A percentile compares a stretch with the other conserved stretches of the same genome.
Conservation (phyloP, 2,329 filamentous ascomycete species). For the Mollisia scopiformis region DNA sequence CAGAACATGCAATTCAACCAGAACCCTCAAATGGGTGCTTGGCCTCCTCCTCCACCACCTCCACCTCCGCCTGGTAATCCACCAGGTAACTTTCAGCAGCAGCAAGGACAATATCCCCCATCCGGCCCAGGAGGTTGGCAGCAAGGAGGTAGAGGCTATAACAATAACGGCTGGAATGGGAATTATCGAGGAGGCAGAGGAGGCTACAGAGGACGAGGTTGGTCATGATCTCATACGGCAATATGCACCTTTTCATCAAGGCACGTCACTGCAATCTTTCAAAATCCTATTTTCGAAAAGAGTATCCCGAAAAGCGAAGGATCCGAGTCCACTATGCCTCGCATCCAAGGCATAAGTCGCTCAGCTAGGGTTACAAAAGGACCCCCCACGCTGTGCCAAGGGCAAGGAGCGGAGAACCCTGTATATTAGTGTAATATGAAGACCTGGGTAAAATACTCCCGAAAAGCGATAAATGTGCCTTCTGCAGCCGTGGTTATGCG, state of each 20-base stretch:
- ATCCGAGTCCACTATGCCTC: neutral
- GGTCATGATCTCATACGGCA: neutral
- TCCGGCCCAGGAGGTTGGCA: constrained; percentile 32
- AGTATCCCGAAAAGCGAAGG: neutral
- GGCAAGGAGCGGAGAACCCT: constrained; percentile 11
- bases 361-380: neutral
- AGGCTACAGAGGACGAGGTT: constrained; percentile 29
- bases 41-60: constrained; percentile 25
- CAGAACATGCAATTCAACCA: constrained; percentile 26
- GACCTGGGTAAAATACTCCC: neutral
- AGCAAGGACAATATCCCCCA: constrained; percentile 18
- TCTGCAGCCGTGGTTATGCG: neutral
- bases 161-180: constrained; percentile 31
- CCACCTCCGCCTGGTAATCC: constrained; percentile 31
- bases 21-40: constrained; percentile 16
- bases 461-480: neutral
- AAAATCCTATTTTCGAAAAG: neutral
- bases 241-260: neutral
- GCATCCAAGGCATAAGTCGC: neutral
- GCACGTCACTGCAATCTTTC: neutral
- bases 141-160: constrained; percentile 27
- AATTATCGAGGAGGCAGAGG: constrained; percentile 29
- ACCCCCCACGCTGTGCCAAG: constrained; percentile 8
- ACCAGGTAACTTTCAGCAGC: constrained; percentile 21
- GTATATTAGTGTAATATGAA: constrained; percentile 4